Base-by-base conservation (phyloP, 768 basidiomycete genomes). In the Gloeostereum incarnatum region DNA sequence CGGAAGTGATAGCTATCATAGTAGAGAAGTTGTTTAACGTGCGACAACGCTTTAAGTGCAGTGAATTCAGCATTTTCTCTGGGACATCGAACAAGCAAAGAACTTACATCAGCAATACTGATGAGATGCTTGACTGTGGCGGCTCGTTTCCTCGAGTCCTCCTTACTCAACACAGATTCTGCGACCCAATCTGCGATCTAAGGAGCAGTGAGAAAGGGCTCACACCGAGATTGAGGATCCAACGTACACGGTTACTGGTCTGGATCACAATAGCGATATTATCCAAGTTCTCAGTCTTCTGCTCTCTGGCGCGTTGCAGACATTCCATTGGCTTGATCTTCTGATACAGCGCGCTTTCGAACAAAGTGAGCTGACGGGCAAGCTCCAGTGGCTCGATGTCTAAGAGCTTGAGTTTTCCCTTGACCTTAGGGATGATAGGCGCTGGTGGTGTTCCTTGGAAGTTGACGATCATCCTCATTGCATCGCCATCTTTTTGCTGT, bases 1-100 rank as follows among this genome's bases (percentile, higher is more conserved):
- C 94, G 10, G 94, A 94, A 25, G 92, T 81, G 40, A 98, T 86
- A 23, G 92, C 91, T 42, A 91, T 88, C 81, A 98, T 89, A n/a
- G 81, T 87, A 14, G 92, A 93, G 61, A 90, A 97, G 60, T 98
- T 98, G 57, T 93, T 87, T 47, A 97, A 62, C 13, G 61, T 58
- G 32, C 89, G 85, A 56, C 93, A 94, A 21, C 88, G 86, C 93
- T 97, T 46, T 40, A 46, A n/a, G 38, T 33, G 13, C 45, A 31
- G 35, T 16, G 36, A n/a, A n/a, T n/a, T 52, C 20, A 42, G 30
- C 34, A 26, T n/a, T n/a, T n/a, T 13, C 20, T 25, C 40, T 39
- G 32, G 36, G 31, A 19, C 25, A 31, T 14, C 20, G 30, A 16
- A 22, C 19, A 18, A 30, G 21, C 6, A 21, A 17, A 20, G 26